Percentiles rank a stretch among this genome's conserved stretches.
phyloP scores from a whole-genome alignment of 192 early-diverging fungal species.

The Gryganskiella cystojenkinii region DNA sequence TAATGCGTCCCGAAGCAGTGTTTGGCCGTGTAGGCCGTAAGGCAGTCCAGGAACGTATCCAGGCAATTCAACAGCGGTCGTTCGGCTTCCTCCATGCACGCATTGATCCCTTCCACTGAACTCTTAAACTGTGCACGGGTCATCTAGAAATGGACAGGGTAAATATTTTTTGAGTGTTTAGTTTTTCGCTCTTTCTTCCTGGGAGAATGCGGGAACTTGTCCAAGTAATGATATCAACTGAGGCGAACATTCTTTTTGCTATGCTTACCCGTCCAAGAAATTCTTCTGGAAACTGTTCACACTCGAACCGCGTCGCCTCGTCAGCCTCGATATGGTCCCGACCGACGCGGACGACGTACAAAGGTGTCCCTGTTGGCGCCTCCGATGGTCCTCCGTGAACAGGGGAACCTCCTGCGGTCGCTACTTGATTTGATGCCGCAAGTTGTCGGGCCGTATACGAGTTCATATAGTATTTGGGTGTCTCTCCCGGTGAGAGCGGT shows the following conservation, averaged over 20 bases:
- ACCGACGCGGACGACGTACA: conserved; percentile 36
- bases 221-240: background rate
- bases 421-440: background rate
- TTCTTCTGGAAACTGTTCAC: conserved; percentile 41
- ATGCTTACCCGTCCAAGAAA: conserved; percentile 38
- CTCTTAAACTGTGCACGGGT: conserved; percentile 28
- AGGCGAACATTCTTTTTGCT: background rate
- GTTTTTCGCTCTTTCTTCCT: background rate
- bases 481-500: no score
- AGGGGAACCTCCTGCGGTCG: no score
- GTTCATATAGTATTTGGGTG: no score
- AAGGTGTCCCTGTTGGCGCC: conserved; percentile 26
- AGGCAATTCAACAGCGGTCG: conserved; percentile 34
- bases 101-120: conserved; percentile 40
- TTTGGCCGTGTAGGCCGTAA: conserved; percentile 49
- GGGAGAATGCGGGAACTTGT: no score
- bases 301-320: conserved; percentile 36
- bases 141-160: no score
- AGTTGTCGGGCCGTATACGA: background rate
- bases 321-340: conserved; percentile 38
- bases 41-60: conserved; percentile 45
- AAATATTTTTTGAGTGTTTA: no score
- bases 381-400: conserved; percentile 3
- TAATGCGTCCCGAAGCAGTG: conserved; percentile 50
- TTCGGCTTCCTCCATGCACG: conserved; percentile 38